Percentiles rank a stretch among this genome's conserved stretches.
These are phyloP conservation scores for Paecilomyces variotii DNA, from an alignment of 2,329 filamentous ascomycete genomes.

Conservation along the genomic window DNA sequence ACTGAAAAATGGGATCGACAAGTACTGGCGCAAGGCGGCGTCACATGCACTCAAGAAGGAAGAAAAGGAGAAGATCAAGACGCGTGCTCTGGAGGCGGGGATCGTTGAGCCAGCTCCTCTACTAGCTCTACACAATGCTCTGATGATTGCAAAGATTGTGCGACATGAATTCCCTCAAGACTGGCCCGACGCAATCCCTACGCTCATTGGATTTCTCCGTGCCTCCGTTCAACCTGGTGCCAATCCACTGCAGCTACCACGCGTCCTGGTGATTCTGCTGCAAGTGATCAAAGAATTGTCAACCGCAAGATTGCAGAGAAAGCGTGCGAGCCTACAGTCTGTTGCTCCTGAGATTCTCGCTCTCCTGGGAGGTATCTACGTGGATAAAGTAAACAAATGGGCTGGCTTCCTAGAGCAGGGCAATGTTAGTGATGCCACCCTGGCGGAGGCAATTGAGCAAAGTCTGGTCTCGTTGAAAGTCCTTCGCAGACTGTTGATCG, in stretches of 20 bases:
- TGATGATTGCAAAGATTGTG: conserved; percentile 80
- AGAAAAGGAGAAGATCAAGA: conserved; percentile 70
- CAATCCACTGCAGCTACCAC: conserved; percentile 59
- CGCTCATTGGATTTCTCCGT: conserved; percentile 57
- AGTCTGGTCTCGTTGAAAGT: conserved; percentile 73
- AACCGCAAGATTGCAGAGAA: conserved; percentile 66
- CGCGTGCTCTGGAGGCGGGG: conserved; percentile 65
- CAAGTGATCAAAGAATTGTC: conserved; percentile 87
- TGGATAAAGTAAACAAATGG: conserved; percentile 65
- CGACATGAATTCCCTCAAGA: conserved; percentile 82
- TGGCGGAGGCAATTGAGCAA: conserved; percentile 61
- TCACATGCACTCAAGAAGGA: conserved; percentile 56
- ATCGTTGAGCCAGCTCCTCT: conserved; percentile 66
- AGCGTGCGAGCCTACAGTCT: conserved; percentile 67
- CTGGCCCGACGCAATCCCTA: conserved; percentile 52
- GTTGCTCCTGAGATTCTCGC: conserved; percentile 78
- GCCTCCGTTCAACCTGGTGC: conserved; percentile 43
- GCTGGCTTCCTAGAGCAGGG: conserved; percentile 50
- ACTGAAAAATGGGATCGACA: conserved; percentile 93
- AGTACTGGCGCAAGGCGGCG: conserved; percentile 79
- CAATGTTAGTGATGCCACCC: conserved; percentile 51
- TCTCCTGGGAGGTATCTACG: conserved; percentile 69
- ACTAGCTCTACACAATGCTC: conserved; percentile 77
- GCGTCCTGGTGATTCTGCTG: conserved; percentile 68
- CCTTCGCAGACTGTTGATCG: conserved; percentile 67